phyloP scores from a whole-genome alignment of 257 asterid genomes.

The Primulina eburnea region DNA sequence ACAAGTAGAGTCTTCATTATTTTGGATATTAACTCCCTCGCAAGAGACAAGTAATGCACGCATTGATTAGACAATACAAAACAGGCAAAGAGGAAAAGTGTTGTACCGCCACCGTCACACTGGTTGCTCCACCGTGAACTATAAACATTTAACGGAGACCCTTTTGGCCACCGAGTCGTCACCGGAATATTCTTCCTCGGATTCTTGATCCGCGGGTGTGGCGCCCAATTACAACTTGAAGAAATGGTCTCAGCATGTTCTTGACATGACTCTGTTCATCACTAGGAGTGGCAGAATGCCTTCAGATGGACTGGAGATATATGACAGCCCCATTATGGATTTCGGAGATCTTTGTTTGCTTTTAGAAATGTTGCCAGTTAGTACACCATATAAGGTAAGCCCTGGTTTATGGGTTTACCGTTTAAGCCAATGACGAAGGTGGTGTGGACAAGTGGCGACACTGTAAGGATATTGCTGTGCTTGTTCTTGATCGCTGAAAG shows the following conservation, averaged over 20 bases:
- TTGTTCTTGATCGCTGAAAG: not conserved
- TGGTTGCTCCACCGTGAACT: slow-evolving; percentile 33
- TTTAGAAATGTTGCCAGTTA: too few relatives aligned
- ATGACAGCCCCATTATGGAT: slow-evolving; percentile 36
- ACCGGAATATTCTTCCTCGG: slow-evolving; percentile 20
- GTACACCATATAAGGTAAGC: too few relatives aligned
- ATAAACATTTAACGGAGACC: slow-evolving; percentile 37
- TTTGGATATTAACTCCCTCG: not conserved
- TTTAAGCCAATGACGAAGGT: not conserved
- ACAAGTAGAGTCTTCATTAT: too few relatives aligned
- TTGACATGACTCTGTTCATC: slow-evolving; percentile 41
- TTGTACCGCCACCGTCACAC: slow-evolving; percentile 16
- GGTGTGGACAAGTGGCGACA: slow-evolving; percentile 30
- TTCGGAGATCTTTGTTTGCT: not conserved
- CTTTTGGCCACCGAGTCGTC: slow-evolving; percentile 24
- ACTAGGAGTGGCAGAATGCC: slow-evolving; percentile 46
- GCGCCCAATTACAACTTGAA: slow-evolving; percentile 27
- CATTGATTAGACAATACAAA: not conserved
- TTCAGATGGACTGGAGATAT: slow-evolving; percentile 41
- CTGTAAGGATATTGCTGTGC: slow-evolving; percentile 21
- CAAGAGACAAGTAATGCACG: too few relatives aligned
- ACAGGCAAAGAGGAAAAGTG: too few relatives aligned
- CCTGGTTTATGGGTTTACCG: not conserved
- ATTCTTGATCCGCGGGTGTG: slow-evolving; percentile 21
- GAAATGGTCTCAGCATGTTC: slow-evolving; percentile 40